A percentile compares a stretch with the other conserved stretches of the same genome.
These are phyloP conservation scores for Harringtonia lauricola DNA, from an alignment of 2,329 filamentous ascomycete species.

Conservation along the genomic window DNA sequence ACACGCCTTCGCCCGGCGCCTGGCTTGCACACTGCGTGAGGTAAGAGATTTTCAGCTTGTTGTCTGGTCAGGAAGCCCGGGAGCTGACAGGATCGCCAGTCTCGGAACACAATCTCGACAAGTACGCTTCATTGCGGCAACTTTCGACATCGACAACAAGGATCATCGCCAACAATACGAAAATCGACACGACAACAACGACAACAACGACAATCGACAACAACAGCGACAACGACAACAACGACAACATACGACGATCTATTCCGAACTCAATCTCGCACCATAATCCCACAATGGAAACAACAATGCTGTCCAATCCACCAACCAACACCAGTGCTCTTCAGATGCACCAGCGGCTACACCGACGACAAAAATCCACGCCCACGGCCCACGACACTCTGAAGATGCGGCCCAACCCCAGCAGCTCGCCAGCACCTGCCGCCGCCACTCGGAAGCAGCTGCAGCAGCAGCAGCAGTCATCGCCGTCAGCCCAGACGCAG, in stretches of 20 bases:
- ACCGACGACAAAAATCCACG: slow-evolving; percentile 82
- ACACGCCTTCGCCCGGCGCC: slow-evolving; percentile 54
- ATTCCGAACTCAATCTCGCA: slow-evolving; percentile 17
- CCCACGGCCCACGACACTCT: slow-evolving; percentile 66
- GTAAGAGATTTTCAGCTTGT: slow-evolving; percentile 32
- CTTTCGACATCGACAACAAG: slow-evolving; percentile 18
- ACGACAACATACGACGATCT: slow-evolving; percentile 6
- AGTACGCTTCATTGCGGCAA: slow-evolving; percentile 39
- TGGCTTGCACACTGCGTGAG: slow-evolving; percentile 80
- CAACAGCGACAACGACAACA: slow-evolving; percentile 5
- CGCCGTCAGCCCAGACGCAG: slow-evolving; percentile 1
- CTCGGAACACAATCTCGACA: slow-evolving; percentile 21
- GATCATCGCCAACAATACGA: slow-evolving; percentile 2
- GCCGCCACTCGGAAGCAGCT: slow-evolving; percentile 1
- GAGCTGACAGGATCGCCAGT: slow-evolving; percentile 13
- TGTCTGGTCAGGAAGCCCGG: background rate
- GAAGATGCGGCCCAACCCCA: slow-evolving; percentile 48
- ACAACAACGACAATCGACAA: slow-evolving; percentile 7
- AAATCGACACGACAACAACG: slow-evolving; percentile 8
- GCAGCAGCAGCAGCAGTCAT: slow-evolving; percentile 3
- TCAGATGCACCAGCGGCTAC: slow-evolving; percentile 62
- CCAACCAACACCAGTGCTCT: slow-evolving; percentile 30
- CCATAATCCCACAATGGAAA: background rate
- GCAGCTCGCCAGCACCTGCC: background rate
- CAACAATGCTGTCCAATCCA: slow-evolving; percentile 27